Percentiles rank a stretch among this genome's conserved stretches.
These are phyloP conservation scores for Wickerhamomyces rabaulensis DNA, from an alignment of 805 yeast species.

Conservation along the genomic window DNA sequence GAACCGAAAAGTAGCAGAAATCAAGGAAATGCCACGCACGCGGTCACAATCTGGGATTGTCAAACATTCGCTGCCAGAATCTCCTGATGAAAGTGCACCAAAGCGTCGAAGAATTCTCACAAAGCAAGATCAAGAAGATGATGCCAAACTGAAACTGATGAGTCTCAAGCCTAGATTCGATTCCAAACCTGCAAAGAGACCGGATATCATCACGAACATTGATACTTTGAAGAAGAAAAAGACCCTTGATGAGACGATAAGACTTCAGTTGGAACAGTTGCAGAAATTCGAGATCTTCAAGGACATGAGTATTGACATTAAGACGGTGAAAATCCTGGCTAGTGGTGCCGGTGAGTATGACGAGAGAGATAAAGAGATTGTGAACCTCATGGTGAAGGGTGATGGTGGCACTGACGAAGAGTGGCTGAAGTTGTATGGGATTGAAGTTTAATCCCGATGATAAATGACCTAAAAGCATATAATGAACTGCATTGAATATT, in stretches of 20 bases:
- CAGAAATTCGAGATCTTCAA: constrained; percentile 14
- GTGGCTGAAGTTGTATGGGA: background rate
- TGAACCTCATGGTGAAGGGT: constrained; percentile 5
- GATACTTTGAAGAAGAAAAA: constrained; percentile 4
- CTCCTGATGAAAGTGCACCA: background rate
- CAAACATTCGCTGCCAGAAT: background rate
- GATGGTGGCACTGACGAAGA: constrained; percentile 1
- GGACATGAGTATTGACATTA: constrained; percentile 9
- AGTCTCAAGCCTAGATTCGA: background rate
- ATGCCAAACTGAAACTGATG: background rate
- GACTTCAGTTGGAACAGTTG: constrained; percentile 9
- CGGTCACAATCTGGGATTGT: background rate
- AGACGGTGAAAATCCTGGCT: constrained; percentile 10
- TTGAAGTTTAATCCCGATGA: background rate
- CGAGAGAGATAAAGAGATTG: constrained; percentile 7
- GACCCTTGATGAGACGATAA: constrained; percentile 5
- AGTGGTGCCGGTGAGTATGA: constrained; percentile 10
- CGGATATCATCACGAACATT: background rate
- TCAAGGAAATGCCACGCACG: background rate
- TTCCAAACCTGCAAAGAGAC: background rate
- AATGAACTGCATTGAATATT: background rate
- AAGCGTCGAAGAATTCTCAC: background rate
- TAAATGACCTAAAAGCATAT: background rate
- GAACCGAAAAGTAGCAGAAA: too few relatives aligned
- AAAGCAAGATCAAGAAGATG: background rate